phyloP scores from a whole-genome alignment of 2,329 filamentous ascomycete species.

The Didymella arachidicola region DNA sequence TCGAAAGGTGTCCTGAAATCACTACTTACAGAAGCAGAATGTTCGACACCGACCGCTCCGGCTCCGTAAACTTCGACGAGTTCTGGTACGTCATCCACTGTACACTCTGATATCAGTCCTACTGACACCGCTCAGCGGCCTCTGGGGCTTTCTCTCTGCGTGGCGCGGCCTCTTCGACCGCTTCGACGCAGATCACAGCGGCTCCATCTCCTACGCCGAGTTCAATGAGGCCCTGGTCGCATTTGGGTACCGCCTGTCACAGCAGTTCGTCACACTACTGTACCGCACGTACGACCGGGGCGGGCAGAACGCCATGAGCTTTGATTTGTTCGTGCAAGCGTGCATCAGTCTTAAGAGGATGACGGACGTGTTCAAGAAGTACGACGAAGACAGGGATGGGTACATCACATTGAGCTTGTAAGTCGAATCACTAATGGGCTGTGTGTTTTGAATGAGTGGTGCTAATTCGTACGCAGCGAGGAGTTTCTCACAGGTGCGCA shows the following conservation, averaged over 20 bases:
- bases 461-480: constrained; percentile 48
- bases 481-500: constrained; percentile 65
- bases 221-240: constrained; percentile 88
- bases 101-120: neutral
- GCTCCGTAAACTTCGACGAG: constrained; percentile 91
- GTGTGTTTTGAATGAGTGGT: neutral
- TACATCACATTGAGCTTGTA: constrained; percentile 70
- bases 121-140: constrained; percentile 59
- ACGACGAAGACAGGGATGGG: constrained; percentile 94
- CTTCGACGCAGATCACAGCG: constrained; percentile 86
- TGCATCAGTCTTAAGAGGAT: constrained; percentile 97
- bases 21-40: constrained; percentile 62
- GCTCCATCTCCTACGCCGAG: constrained; percentile 84
- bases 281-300: constrained; percentile 83
- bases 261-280: constrained; percentile 81
- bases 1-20: neutral
- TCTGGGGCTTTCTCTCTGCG: constrained; percentile 94
- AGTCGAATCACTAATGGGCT: constrained; percentile 37
- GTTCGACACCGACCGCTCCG: constrained; percentile 92
- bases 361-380: constrained; percentile 99
- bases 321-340: constrained; percentile 96
- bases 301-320: constrained; percentile 62
- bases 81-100: constrained; percentile 68
- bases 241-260: constrained; percentile 86
- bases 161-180: constrained; percentile 96